Evolutionary conservation across 495 filamentous ascomycete species (phyloP), one percentile per base, ranked within the genome.

Genomic region (Cladorrhinum samala): DNA sequence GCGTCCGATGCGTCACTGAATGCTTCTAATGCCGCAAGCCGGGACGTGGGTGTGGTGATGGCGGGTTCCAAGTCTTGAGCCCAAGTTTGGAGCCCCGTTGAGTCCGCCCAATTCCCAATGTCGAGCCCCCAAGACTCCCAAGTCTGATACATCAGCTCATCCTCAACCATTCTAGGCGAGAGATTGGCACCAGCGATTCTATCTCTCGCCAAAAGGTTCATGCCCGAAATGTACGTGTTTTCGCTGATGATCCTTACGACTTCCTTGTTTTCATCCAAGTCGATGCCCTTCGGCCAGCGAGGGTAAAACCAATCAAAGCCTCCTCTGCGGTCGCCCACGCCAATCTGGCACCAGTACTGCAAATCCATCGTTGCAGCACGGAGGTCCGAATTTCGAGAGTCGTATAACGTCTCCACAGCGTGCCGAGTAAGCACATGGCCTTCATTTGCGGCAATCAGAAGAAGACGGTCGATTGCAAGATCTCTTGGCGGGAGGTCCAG

Each of bases 311-410:
- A 99, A 48, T 93, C 89, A 20, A 95, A 76, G 2, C 92, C 91
- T 1, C 88, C 85, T 63, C 87, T 88, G 13, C 81, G 76, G 60
- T 94, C 92, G n/a, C 94, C 94, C 21, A 97, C 81, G 0, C 82
- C 91, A 68, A 97, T 90, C 68, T 96, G 93, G 61, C 94, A 97
- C 90, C 90, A 96, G 66, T 93, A 95, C 56, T 95, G 83, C 9
- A 99, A 75, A 46, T 99, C 89, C 54, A 79, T 85, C n/a, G 97
- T 82, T 0, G 84, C 83, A 23, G 82, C 87, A 18, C 94, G 82
- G 17, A 99, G 72, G 63, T 97, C 93, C 40, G 76, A 66, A 2
- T 75, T 60, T 21, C 84, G 83, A 1, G 81, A 78, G 41, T 76
- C 68, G 59, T 90, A 96, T 2, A 99, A 78, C 36, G 76, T 70